phyloP scores from a whole-genome alignment of 73 alveolate genomes.

The Paramecium bursaria region DNA sequence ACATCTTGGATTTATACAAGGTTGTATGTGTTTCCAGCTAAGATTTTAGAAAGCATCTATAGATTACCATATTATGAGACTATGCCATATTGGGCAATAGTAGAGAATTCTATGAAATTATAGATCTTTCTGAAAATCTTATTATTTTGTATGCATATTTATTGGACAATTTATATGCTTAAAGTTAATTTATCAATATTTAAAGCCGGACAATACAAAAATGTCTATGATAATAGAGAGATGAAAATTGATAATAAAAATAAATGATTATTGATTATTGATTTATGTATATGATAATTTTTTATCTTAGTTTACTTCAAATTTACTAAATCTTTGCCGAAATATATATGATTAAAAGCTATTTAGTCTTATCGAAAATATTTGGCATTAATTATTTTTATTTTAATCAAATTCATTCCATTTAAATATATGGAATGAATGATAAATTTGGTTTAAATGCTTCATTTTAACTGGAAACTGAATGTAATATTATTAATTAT shows the following conservation, averaged over 20 bases:
- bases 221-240: slow-evolving; percentile 66
- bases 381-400: too few species aligned
- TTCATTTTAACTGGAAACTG: too few species aligned
- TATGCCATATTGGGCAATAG: slow-evolving; percentile 29
- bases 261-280: too few species aligned
- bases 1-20: slow-evolving; percentile 64
- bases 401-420: too few species aligned
- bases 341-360: too few species aligned
- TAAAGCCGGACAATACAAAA: slow-evolving; percentile 61
- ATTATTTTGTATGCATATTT: slow-evolving; percentile 58
- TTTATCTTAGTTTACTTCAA: too few species aligned
- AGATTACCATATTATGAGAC: slow-evolving; percentile 4
- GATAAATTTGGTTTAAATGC: too few species aligned
- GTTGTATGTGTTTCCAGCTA: slow-evolving; percentile 13
- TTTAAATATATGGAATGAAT: too few species aligned
- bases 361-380: too few species aligned
- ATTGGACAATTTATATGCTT: slow-evolving; percentile 67
- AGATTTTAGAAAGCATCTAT: slow-evolving; percentile 36
- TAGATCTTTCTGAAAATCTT: slow-evolving; percentile 10
- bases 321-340: too few species aligned
- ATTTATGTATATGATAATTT: too few species aligned
- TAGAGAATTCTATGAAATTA: slow-evolving; percentile 19
- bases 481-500: too few species aligned
- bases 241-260: slow-evolving; percentile 15
- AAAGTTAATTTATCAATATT: slow-evolving; percentile 64